Evolutionary conservation across 768 basidiomycete genomes (phyloP), one percentile per base, ranked within the genome.

Genomic region (Mycena leptocephala): DNA sequence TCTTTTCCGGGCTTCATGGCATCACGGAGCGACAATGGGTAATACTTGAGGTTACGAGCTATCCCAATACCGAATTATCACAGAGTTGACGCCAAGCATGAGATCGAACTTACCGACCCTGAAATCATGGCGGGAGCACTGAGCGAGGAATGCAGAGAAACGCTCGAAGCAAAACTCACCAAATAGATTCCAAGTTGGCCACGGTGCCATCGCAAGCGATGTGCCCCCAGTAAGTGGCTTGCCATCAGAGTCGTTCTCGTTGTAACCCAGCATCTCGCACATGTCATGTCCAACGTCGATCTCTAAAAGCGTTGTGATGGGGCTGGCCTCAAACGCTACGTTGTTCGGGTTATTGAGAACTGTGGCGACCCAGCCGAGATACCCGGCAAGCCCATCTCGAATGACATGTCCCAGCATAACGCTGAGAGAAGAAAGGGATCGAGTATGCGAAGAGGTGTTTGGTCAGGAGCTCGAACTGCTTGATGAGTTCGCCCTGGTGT

Each of bases 11-110:
- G 55, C 30, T 71, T 74, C 80, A 88, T 85, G 6, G 87, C 86
- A 24, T 64, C 53, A 3, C 71, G 69, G 9, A 89, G 79, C 7
- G 89, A 84, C 1, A 90, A 79, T 1, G 89, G 86, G 74, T 88
- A 90, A 71, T 83, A 89, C 74, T 90, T 89, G 67, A 89, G 80
- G 78, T 89, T 89, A 16, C 88, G 87, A 20, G 88, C 89, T 86
- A 78, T 14, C 35, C 59, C 37, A 24, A 55, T 55, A 13, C 53
- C 28, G 26, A 28, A 24, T 26, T 8, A 30, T 9, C 2, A 58
- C 33, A 18, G 32, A 55, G 56, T 58, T 33, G 9, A 58, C 32
- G 22, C 37, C 14, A 5, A 39, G n/a, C 35, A 62, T 18, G n/a
- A 39, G 20, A 58, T 6, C 10, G 22, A 32, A 58, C 33, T 16